phyloP scores from a whole-genome alignment of 192 early-diverging fungal species.

The Rhizoclosmatium sp. region DNA sequence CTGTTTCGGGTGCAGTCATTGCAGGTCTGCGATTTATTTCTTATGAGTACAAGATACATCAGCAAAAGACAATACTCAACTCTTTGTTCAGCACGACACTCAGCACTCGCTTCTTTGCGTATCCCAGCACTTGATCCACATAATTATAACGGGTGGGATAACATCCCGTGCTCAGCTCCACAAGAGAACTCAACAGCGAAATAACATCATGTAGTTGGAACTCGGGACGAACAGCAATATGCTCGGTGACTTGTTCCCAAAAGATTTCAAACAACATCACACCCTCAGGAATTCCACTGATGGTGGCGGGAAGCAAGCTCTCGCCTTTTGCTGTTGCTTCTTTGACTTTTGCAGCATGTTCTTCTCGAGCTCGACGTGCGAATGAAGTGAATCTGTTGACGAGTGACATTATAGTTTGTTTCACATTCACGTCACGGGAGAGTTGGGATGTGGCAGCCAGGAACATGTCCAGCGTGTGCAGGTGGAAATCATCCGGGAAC shows the following conservation, averaged over 20 bases:
- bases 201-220: constrained; percentile 91
- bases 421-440: constrained; percentile 93
- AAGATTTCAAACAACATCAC: constrained; percentile 95
- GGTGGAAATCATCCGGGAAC: constrained; percentile 96
- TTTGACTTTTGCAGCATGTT: constrained; percentile 35
- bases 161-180: constrained; percentile 89
- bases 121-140: constrained; percentile 90
- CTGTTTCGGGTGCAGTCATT: constrained; percentile 51
- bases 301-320: constrained; percentile 45
- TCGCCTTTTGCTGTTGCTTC: constrained; percentile 38
- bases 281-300: constrained; percentile 84
- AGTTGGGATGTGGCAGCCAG: constrained; percentile 91
- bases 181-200: constrained; percentile 84
- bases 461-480: constrained; percentile 87
- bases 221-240: constrained; percentile 92
- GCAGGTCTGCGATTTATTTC: constrained; percentile 20
- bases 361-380: constrained; percentile 74
- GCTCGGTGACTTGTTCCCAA: constrained; percentile 92
- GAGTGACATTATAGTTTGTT: constrained; percentile 93
- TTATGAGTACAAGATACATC: neutral
- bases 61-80: constrained; percentile 29
- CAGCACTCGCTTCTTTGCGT: constrained; percentile 79
- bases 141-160: constrained; percentile 87
- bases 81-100: constrained; percentile 44
- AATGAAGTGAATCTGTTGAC: constrained; percentile 94